phyloP scores from a whole-genome alignment of 768 basidiomycete genomes.

The Sarcodon aspratus region DNA sequence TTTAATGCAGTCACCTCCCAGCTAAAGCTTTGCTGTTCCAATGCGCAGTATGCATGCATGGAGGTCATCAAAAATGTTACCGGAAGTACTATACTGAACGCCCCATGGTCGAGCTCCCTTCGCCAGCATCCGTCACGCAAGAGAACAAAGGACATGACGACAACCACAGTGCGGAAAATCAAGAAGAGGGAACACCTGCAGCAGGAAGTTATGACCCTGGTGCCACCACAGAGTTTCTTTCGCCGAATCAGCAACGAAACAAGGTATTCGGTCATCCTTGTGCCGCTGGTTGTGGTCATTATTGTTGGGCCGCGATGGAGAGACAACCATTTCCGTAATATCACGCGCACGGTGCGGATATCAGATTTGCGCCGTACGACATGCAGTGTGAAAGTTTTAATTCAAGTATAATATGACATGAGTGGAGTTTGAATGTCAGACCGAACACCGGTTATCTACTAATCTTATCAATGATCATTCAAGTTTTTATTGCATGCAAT shows the following conservation, averaged over 20 bases:
- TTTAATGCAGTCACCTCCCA: slow-evolving; percentile 52
- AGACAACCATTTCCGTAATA: no score
- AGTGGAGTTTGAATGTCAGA: no score
- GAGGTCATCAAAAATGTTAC: slow-evolving; percentile 75
- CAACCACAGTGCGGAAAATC: slow-evolving; percentile 6
- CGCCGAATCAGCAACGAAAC: not conserved
- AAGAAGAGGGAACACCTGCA: slow-evolving; percentile 6
- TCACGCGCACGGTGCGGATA: no score
- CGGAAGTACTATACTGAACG: slow-evolving; percentile 50
- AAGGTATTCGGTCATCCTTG: slow-evolving; percentile 47
- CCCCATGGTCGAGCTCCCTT: slow-evolving; percentile 37
- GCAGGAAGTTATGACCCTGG: slow-evolving; percentile 4
- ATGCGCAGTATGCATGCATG: slow-evolving; percentile 69
- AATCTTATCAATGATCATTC: no score
- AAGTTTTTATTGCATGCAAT: no score
- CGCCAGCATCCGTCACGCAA: not conserved
- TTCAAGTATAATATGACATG: no score
- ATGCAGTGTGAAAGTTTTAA: no score
- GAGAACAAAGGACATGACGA: not conserved
- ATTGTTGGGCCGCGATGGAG: slow-evolving; percentile 49
- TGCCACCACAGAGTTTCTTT: not conserved
- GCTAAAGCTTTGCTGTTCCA: slow-evolving; percentile 61
- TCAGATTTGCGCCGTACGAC: no score
- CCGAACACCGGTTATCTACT: no score
- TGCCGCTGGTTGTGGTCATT: slow-evolving; percentile 76